Evolutionary conservation across 192 early-diverging fungal species (phyloP).

Genomic region (Entomortierella lignicola): DNA sequence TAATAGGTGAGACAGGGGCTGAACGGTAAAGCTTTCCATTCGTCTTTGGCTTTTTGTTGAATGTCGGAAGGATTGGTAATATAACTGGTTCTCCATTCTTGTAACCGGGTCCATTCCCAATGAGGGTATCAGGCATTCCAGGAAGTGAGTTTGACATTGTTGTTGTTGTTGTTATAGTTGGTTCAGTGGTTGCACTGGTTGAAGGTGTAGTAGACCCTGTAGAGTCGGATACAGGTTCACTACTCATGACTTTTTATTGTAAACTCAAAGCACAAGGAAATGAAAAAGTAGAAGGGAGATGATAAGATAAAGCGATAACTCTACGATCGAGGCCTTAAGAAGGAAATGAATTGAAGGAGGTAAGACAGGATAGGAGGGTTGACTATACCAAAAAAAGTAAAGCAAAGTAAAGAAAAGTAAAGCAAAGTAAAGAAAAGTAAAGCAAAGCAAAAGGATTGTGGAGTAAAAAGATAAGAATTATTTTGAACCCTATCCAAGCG

Average conservation of each 20-base stretch:
- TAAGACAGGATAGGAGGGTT: too few species aligned
- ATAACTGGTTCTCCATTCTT: slow-evolving; percentile 46
- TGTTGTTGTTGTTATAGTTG: background rate
- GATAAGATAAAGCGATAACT: too few species aligned
- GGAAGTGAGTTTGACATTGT: background rate
- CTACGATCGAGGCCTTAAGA: too few species aligned
- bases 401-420: too few species aligned
- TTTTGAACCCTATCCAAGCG: too few species aligned
- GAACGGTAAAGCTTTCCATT: slow-evolving; percentile 2
- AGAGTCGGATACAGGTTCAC: background rate
- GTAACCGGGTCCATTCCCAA: slow-evolving; percentile 52
- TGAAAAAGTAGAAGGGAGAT: background rate
- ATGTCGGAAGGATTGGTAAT: slow-evolving; percentile 41
- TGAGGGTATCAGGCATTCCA: slow-evolving; percentile 26
- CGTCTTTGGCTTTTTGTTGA: slow-evolving; percentile 15
- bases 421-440: too few species aligned
- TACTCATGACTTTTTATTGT: background rate
- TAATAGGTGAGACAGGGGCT: slow-evolving; percentile 6
- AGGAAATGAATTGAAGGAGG: too few species aligned
- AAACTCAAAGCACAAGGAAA: background rate
- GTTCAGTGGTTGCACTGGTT: background rate
- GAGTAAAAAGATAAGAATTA: too few species aligned
- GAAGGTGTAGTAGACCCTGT: background rate
- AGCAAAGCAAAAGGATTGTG: too few species aligned
- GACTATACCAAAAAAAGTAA: too few species aligned